Conservation (phyloP, 768 basidiomycete species). For the Lentinula edodes region DNA sequence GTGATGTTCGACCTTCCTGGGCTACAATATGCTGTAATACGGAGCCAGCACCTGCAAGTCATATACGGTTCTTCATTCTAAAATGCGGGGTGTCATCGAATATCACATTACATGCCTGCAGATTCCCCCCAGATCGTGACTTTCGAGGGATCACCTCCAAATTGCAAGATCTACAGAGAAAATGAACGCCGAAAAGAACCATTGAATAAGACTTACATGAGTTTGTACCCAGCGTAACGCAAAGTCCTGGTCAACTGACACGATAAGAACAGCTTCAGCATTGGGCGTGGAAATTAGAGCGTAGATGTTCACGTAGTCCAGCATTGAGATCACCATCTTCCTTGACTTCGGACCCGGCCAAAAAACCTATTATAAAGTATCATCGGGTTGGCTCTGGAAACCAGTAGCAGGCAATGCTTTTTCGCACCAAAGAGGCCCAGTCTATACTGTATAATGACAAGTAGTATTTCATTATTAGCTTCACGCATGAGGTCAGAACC, state of each 20-base stretch:
- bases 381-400: background rate
- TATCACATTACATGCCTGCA: constrained; percentile 14
- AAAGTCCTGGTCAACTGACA: constrained; percentile 27
- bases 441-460: constrained; percentile 27
- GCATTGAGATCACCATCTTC: constrained; percentile 25
- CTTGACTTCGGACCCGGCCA: constrained; percentile 24
- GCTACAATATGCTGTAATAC: constrained; percentile 28
- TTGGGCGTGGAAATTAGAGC: background rate
- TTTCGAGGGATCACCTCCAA: constrained; percentile 24
- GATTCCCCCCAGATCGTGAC: constrained; percentile 34
- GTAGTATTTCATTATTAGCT: constrained; percentile 17
- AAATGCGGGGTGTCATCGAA: background rate
- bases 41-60: constrained; percentile 22
- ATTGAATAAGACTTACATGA: constrained; percentile 16
- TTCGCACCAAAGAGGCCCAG: constrained; percentile 23
- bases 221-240: constrained; percentile 29
- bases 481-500: constrained; percentile 19
- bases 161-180: constrained; percentile 21
- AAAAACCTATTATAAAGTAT: constrained; percentile 16
- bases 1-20: constrained; percentile 24
- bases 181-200: background rate
- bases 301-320: constrained; percentile 23
- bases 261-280: background rate
- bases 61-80: background rate
- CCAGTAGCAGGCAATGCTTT: background rate